These are phyloP conservation scores for Chloris gayana DNA, from an alignment of 176 grass and related monocot genomes.

Conservation along the genomic window DNA sequence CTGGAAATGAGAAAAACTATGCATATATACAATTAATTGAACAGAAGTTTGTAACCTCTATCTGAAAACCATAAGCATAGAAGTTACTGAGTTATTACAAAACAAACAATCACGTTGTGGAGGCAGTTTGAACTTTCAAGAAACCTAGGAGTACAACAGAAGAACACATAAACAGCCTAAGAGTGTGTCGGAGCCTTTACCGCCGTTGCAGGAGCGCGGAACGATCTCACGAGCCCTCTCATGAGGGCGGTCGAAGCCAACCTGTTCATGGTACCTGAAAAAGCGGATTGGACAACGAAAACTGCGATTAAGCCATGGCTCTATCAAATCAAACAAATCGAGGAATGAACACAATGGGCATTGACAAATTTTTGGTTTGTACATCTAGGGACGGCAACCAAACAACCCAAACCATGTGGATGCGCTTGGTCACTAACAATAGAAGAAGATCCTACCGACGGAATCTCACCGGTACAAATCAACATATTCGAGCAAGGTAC, in stretches of 20 bases:
- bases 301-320: background rate
- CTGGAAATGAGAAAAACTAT: background rate
- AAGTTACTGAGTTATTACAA: background rate
- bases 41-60: background rate
- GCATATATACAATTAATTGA: background rate
- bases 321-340: background rate
- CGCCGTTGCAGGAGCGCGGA: background rate
- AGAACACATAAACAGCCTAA: background rate
- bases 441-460: background rate
- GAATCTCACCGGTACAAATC: background rate
- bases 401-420: background rate
- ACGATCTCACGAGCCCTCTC: constrained; percentile 45
- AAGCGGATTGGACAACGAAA: background rate
- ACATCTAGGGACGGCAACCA: background rate
- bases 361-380: background rate
- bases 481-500: background rate
- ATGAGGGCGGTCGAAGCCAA: constrained; percentile 44
- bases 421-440: background rate
- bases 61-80: background rate
- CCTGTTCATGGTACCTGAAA: constrained; percentile 53
- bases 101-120: background rate
- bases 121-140: background rate
- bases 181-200: constrained; percentile 28
- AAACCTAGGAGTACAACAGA: background rate
- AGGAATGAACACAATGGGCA: background rate